Evolutionary conservation across 1,284 basidiomycete genomes (phyloP).

Genomic region (Peniophora sp.): DNA sequence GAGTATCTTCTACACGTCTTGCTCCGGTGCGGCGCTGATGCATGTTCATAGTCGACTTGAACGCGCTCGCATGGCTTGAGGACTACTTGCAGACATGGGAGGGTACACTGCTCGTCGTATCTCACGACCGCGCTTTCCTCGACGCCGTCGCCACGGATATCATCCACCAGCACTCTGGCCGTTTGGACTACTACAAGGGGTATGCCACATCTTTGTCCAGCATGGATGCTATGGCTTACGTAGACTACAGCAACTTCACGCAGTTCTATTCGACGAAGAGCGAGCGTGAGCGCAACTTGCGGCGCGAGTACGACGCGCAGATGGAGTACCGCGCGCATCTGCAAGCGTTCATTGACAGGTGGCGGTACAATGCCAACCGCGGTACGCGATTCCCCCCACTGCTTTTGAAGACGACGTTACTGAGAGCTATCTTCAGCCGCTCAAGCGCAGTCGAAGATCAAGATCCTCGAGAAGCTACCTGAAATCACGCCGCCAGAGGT

Average conservation of each 20-base stretch:
- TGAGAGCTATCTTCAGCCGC: constrained; percentile 39
- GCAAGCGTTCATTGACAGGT: constrained; percentile 96
- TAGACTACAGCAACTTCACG: constrained; percentile 78
- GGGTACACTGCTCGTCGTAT: constrained; percentile 94
- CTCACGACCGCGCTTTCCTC: constrained; percentile 97
- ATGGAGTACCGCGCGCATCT: constrained; percentile 92
- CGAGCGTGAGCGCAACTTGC: constrained; percentile 86
- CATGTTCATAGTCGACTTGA: constrained; percentile 54
- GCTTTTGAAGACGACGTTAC: neutral
- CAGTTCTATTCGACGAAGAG: constrained; percentile 99
- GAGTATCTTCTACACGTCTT: constrained; percentile 16
- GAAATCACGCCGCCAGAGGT: constrained; percentile 89
- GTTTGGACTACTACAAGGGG: constrained; percentile 94
- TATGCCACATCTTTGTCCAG: constrained; percentile 19
- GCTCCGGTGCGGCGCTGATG: constrained; percentile 4
- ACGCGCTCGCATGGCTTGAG: constrained; percentile 83
- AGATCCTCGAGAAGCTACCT: constrained; percentile 96
- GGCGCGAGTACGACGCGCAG: constrained; percentile 93
- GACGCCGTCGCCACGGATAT: constrained; percentile 96
- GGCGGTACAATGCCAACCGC: constrained; percentile 92
- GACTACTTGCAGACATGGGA: constrained; percentile 97
- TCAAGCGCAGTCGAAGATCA: constrained; percentile 96
- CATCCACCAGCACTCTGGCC: constrained; percentile 91
- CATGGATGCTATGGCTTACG: neutral
- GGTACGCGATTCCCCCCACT: constrained; percentile 28